phyloP scores from a whole-genome alignment of 2,329 filamentous ascomycete species.

The Fusarium sp. region DNA sequence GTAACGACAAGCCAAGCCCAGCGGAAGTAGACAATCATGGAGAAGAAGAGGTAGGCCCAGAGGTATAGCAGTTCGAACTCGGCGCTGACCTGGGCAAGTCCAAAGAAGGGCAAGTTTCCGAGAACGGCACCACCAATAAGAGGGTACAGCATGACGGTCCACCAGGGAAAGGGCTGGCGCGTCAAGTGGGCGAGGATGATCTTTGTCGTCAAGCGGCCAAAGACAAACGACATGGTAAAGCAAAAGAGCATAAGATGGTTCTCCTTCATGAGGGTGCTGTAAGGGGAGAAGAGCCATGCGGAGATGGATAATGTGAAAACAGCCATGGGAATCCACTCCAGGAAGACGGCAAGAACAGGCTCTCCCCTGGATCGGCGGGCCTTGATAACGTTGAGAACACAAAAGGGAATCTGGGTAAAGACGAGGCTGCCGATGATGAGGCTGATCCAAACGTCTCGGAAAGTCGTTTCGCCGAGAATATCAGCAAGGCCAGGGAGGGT shows the following conservation, averaged over 20 bases:
- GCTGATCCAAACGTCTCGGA: conserved; percentile 88
- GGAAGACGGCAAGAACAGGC: conserved; percentile 82
- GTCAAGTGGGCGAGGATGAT: conserved; percentile 97
- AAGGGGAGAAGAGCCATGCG: conserved; percentile 88
- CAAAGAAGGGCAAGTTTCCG: conserved; percentile 82
- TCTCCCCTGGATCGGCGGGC: conserved; percentile 77
- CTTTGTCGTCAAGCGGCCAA: conserved; percentile 98
- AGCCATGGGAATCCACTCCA: conserved; percentile 92
- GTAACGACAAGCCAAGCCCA: conserved; percentile 94
- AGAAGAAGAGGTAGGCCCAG: conserved; percentile 83
- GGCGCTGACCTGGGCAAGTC: conserved; percentile 72
- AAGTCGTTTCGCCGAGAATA: conserved; percentile 74
- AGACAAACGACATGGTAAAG: conserved; percentile 94
- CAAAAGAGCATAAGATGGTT: conserved; percentile 94
- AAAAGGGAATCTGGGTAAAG: conserved; percentile 83
- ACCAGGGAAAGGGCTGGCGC: conserved; percentile 93
- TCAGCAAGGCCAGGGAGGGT: conserved; percentile 60
- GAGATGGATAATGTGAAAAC: conserved; percentile 79
- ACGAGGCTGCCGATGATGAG: conserved; percentile 73
- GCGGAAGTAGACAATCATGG: conserved; percentile 84
- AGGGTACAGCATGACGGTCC: conserved; percentile 90
- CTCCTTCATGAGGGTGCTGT: conserved; percentile 80
- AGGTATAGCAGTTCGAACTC: conserved; percentile 81
- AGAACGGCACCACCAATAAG: conserved; percentile 86
- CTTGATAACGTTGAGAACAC: conserved; percentile 83